Evolutionary conservation across 768 basidiomycete genomes (phyloP).

Genomic region (Amanita polypyramis): DNA sequence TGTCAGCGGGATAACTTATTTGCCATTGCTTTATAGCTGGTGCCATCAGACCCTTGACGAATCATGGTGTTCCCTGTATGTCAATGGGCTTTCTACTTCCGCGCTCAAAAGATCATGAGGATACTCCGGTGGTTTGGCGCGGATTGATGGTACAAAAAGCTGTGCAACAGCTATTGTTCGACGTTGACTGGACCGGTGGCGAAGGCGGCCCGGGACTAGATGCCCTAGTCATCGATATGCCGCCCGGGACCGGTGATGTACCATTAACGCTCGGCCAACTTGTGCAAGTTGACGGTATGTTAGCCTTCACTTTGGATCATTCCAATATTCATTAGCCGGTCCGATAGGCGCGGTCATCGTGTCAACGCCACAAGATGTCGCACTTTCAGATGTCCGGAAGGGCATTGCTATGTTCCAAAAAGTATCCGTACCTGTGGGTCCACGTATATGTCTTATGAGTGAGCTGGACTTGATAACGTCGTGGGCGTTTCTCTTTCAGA

Average conservation of each 20-base stretch:
- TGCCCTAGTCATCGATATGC: constrained; percentile 88
- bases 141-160: constrained; percentile 99
- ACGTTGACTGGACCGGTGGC: constrained; percentile 74
- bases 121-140: constrained; percentile 87
- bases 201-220: constrained; percentile 50
- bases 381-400: constrained; percentile 83
- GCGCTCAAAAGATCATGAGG: constrained; percentile 36
- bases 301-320: background rate
- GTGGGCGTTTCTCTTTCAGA: constrained; percentile 30
- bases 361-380: constrained; percentile 93
- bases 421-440: constrained; percentile 71
- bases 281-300: constrained; percentile 70
- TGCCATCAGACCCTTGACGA: constrained; percentile 70
- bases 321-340: background rate
- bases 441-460: background rate
- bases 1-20: background rate
- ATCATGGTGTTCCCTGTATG: constrained; percentile 90
- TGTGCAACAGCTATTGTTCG: constrained; percentile 90
- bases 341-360: constrained; percentile 79
- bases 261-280: constrained; percentile 86
- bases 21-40: constrained; percentile 38
- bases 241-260: constrained; percentile 95
- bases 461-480: background rate
- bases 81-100: constrained; percentile 95
- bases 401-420: constrained; percentile 91